Percentiles rank a stretch among this genome's conserved stretches.
Evolutionary conservation across 345 rosid species (phyloP).

Genomic region (Barbarea vulgaris): DNA sequence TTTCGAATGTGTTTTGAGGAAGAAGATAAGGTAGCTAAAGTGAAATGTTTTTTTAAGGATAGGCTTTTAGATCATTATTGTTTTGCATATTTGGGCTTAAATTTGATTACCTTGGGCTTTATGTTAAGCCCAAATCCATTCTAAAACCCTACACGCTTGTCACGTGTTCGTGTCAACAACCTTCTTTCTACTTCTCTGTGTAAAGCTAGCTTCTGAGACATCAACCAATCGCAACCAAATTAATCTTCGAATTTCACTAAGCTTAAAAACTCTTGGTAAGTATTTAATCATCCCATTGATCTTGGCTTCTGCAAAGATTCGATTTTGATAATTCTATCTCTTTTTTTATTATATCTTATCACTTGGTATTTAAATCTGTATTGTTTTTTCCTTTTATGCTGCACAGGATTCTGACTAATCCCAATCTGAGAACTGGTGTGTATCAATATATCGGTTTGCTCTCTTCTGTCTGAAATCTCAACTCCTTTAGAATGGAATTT

Average conservation of each 20-base stretch:
- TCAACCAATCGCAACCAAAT: neutral
- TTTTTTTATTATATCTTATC: neutral
- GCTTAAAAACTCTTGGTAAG: neutral
- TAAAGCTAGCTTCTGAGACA: neutral
- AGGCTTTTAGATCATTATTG: neutral
- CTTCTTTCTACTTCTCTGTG: neutral
- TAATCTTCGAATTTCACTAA: constrained; percentile 10
- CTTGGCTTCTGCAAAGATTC: neutral
- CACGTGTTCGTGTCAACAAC: constrained; percentile 38
- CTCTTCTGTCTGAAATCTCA: neutral
- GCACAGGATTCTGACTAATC: neutral
- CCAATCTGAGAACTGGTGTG: neutral
- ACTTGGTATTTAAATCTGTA: neutral
- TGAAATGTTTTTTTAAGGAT: neutral
- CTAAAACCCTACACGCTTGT: constrained; percentile 36
- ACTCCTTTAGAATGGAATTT: neutral
- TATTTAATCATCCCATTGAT: neutral
- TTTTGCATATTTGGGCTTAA: neutral
- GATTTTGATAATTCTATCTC: neutral
- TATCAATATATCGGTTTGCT: neutral
- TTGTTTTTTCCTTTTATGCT: neutral
- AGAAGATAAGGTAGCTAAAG: constrained; percentile 33
- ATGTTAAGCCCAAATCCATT: neutral
- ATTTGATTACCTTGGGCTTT: neutral
- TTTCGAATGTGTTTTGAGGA: constrained; percentile 19